Evolutionary conservation across 805 yeast genomes (phyloP), one percentile per base, ranked within the genome.

Genomic region (Myxozyma udenii): DNA sequence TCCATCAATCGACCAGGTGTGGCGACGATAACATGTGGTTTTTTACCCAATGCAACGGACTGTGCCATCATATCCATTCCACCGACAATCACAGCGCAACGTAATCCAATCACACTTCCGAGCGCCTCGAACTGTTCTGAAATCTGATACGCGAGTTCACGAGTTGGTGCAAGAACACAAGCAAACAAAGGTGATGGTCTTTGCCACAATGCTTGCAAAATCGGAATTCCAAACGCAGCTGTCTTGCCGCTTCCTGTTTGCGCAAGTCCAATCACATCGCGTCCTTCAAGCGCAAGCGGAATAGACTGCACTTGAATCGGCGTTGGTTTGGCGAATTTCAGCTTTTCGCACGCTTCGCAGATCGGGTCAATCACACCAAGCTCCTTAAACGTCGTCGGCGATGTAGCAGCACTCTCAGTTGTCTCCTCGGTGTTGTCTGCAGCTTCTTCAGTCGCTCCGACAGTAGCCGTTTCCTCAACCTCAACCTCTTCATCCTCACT

Each of bases 41-140:
- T 89, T 61, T 93, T 79, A 85, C 87, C 85, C 62, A 91, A 75
- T 58, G 93, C 96, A 55, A 95, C 78, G 0, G 97, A 93, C 70
- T 91, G 98, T 61, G 89, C 95, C 93, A 93, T 88, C 86, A 87
- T 85, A 66, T 88, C 96, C 91, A 93, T 90, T 56, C 98, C 98
- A 62, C 98, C 98, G 33, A 93, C 96, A 57, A 91, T 79, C 51
- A 95, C 89, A 2, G 83, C 83, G 21, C 91, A 77, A 63, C 95
- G 77, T n/a, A 91, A 78, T 1, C 98, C 98, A 95, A 93, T 93
- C 6, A 81, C 72, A 0, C 87, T 72, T 0, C 98, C 98, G 44
- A 93, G 70, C 0, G 98, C 96, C 64, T 90, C 96, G 66, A 93
- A 93, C 6, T 96, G 91, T 64, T 89, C 96, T 59, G 90, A 84